Percentiles rank a stretch among this genome's conserved stretches.
Conservation (phyloP, 1,284 basidiomycete species). For the Trichosporon faecale region DNA sequence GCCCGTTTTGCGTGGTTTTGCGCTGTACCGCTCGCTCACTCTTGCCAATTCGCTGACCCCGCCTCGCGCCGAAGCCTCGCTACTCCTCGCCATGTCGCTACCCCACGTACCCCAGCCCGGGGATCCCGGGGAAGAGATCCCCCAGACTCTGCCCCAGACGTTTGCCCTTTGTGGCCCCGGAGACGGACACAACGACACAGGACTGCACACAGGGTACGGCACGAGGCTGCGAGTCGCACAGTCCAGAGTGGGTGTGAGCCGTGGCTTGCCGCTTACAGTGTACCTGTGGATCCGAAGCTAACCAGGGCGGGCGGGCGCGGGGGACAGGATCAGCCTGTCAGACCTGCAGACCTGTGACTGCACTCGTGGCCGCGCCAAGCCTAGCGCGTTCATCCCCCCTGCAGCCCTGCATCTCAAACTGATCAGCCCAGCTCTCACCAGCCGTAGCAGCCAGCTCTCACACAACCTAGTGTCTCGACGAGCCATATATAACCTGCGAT, state of each 20-base stretch:
- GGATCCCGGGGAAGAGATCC: not conserved
- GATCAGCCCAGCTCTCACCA: not conserved
- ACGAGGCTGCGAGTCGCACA: not conserved
- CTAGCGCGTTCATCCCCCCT: not conserved
- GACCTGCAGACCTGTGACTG: not conserved
- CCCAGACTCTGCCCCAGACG: not conserved
- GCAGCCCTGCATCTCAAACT: not conserved
- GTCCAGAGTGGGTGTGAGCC: not conserved
- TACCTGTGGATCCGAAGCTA: not conserved
- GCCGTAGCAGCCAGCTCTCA: not conserved
- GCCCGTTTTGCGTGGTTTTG: not conserved
- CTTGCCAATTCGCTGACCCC: not conserved
- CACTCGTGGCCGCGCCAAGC: not conserved
- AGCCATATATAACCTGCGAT: not conserved
- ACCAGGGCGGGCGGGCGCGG: not conserved
- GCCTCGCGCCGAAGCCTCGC: not conserved
- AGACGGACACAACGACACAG: not conserved
- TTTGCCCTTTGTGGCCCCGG: conserved; percentile 3
- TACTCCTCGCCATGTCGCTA: not conserved
- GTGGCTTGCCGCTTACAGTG: not conserved
- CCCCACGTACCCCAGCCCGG: conserved; percentile 7
- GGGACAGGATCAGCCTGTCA: not conserved
- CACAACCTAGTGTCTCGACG: not conserved
- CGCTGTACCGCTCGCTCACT: not conserved
- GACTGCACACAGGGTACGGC: not conserved